Evolutionary conservation across 495 filamentous ascomycete species (phyloP), one percentile per base, ranked within the genome.

Genomic region (Sordaria brevicollis): DNA sequence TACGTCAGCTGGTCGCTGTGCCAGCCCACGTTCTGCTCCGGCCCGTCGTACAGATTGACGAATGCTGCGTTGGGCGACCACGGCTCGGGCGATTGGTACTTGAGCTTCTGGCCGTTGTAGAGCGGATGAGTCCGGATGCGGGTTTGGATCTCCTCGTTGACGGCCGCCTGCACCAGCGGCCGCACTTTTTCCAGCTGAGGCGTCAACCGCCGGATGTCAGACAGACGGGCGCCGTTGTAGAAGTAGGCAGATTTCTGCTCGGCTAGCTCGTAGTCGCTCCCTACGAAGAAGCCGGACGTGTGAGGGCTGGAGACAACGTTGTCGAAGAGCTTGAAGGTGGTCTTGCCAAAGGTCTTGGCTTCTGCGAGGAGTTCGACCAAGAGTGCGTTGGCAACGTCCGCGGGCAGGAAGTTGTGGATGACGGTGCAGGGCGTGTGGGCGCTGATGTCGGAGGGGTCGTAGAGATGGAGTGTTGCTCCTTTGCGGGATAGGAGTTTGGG

Each of bases 1-100:
- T 97, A 99, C 3, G 95, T 98, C 10, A 97, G 81, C 70, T 97
- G 92, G 73, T 99, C 95, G 13, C 90, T 87, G 75, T 99, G 95
- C 79, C 91, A 99, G 21, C 95, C 94, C 0, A 98, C 93, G 66
- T 83, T 90, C 81, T 99, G 88, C 1, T 85, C 78, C 0, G 88
- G 88, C 0, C 94, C 93, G 71, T 88, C 81, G 76, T 99, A 99
- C 80, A 92, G 94, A 76, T 99, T 99, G 0, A 97, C 93, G 72
- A 97, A 92, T 0, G 93, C 92, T 0, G 93, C 93, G 73, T 97
- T 99, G 8, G 94, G 90, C 35, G 77, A 82, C 94, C 95, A 97
- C 1, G 83, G 79, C 3, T 86, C 73, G 0, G 91, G 83, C 2
- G 89, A 90, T 72, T 96, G 93, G 73, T 91, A 89, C 71, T 84